Conservation (phyloP, 2,329 filamentous ascomycete genomes). For the Trichoderma guizhouense region DNA sequence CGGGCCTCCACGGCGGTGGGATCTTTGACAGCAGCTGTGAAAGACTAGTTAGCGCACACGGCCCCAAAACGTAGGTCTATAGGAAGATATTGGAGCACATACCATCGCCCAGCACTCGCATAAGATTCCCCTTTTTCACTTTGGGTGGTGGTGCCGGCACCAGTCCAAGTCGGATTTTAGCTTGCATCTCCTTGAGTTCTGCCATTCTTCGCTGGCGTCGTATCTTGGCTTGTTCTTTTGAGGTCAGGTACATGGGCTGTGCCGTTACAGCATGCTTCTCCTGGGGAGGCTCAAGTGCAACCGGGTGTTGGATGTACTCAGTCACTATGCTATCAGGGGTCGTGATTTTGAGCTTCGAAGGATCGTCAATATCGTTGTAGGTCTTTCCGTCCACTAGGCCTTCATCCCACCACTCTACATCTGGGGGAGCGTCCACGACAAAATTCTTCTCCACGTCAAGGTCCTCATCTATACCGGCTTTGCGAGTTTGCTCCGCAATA, state of each 20-base stretch:
- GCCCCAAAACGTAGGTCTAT: neutral
- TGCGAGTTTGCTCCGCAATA: constrained; percentile 81
- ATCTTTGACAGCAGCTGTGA: constrained; percentile 70
- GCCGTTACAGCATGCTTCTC: constrained; percentile 74
- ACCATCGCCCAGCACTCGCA: constrained; percentile 86
- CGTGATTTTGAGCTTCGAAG: constrained; percentile 66
- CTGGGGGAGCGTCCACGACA: constrained; percentile 76
- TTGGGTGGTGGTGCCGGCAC: constrained; percentile 90
- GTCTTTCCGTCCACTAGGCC: constrained; percentile 71
- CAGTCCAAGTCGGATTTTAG: constrained; percentile 88
- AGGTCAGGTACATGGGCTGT: constrained; percentile 90
- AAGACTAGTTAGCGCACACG: constrained; percentile 21
- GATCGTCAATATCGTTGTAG: constrained; percentile 68
- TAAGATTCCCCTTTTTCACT: constrained; percentile 95
- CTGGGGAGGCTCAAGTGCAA: constrained; percentile 85
- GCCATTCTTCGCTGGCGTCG: constrained; percentile 87
- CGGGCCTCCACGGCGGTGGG: constrained; percentile 94
- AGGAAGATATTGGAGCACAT: constrained; percentile 38
- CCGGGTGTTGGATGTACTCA: constrained; percentile 86
- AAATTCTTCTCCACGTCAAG: constrained; percentile 86
- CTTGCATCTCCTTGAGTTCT: constrained; percentile 92
- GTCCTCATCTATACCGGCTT: constrained; percentile 92
- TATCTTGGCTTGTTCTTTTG: constrained; percentile 86
- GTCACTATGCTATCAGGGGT: constrained; percentile 85
- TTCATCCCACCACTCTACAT: constrained; percentile 98